Evolutionary conservation across 352 stramenopile species (phyloP).

Genomic region (Pythium grandisporangium): DNA sequence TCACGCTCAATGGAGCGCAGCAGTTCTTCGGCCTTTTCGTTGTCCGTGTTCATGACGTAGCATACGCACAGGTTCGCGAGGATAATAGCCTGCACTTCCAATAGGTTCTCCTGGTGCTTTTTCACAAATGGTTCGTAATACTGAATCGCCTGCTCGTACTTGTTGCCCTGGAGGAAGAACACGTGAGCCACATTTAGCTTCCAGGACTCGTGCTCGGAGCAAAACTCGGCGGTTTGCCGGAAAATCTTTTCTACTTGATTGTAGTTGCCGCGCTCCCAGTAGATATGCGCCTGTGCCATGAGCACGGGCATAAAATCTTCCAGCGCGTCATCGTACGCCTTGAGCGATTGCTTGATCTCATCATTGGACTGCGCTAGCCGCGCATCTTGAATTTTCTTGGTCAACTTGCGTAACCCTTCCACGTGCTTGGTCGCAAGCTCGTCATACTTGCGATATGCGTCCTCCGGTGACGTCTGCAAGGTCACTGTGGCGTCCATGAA

Average conservation of each 20-base stretch:
- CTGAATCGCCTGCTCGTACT: conserved; percentile 83
- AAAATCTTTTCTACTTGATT: conserved; percentile 96
- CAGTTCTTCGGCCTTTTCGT: conserved; percentile 94
- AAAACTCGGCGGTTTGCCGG: conserved; percentile 92
- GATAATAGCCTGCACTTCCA: conserved; percentile 94
- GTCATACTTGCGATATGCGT: conserved; percentile 92
- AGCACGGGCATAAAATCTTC: conserved; percentile 95
- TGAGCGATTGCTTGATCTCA: conserved; percentile 86
- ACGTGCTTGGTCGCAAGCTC: conserved; percentile 91
- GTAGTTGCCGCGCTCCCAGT: conserved; percentile 96
- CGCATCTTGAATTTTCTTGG: conserved; percentile 93
- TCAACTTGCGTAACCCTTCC: conserved; percentile 89
- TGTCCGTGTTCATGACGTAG: conserved; percentile 97
- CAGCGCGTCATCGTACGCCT: conserved; percentile 92
- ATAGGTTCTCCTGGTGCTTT: conserved; percentile 84
- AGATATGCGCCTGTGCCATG: conserved; percentile 94
- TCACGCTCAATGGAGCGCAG: conserved; percentile 93
- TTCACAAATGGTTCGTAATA: conserved; percentile 97
- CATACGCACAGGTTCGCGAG: conserved; percentile 96
- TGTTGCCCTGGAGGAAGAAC: conserved; percentile 92
- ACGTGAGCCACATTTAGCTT: conserved; percentile 95
- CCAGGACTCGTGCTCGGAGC: conserved; percentile 92
- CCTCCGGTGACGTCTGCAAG: conserved; percentile 89
- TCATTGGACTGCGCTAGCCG: conserved; percentile 88
- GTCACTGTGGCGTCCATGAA: conserved; percentile 95